Base-by-base conservation (phyloP, 345 rosid species). In the Gynandropsis gynandra region DNA sequence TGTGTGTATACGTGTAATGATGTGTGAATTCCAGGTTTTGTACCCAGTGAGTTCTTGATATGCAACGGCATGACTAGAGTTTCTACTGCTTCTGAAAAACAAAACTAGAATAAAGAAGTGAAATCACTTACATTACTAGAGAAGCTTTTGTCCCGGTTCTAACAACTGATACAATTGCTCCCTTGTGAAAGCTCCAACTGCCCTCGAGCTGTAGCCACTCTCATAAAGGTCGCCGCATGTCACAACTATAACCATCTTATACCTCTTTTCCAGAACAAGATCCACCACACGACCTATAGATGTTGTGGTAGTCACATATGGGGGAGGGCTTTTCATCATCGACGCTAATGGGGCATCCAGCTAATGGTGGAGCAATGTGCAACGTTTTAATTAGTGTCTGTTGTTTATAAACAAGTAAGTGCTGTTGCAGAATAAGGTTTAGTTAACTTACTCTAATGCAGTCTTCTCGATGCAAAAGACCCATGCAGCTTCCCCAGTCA, bases 301-400 rank as follows among this genome's bases (percentile, higher is more conserved):
- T 42, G 86, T 70, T 12, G 70, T 59, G 58, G 79, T 69, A n/a
- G 77, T 65, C 63, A 83, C 84, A 18, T 71, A 72, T 35, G 81
- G 81, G 37, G 84, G 80, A 0, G 80, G 83, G 54, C 80, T 80
- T 73, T 83, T 79, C 88, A 80, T 83, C 92, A 83, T 70, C 39
- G 75, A 62, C 15, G 37, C 44, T 44, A 86, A 65, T 7, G 76
- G 69, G 33, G 76, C 85, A 49, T 83, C 59, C 68, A 86, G 72
- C 88, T 86, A 32, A 45, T 18, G n/a, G 17, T 31, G 31, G 42
- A 42, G 12, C 45, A 29, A 15, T 14, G 62, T 54, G 19, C 43
- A 65, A 32, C 19, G n/a, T 12, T 33, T 52, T 66, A 45, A 47
- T 20, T 40, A 29, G 29, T 15, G 16, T 16, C 17, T 36, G 18